phyloP scores from a whole-genome alignment of 2,329 filamentous ascomycete species.

The Colletotrichum liaoningense region DNA sequence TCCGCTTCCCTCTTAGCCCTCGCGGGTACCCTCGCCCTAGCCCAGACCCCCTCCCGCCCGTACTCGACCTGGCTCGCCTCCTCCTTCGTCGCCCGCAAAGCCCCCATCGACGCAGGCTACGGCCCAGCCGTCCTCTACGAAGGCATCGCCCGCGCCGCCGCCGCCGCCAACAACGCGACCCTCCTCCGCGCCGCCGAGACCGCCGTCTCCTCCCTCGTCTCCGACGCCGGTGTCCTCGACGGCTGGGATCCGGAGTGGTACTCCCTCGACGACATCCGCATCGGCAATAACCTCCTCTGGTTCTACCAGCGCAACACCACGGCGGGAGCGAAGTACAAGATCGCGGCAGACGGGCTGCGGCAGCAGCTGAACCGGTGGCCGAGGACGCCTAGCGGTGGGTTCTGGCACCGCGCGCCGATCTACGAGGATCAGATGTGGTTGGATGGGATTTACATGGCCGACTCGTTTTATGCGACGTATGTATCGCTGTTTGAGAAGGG shows the following conservation, averaged over 20 bases:
- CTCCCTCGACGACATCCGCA: constrained; percentile 64
- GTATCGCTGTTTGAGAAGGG: constrained; percentile 49
- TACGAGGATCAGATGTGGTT: constrained; percentile 69
- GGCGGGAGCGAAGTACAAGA: constrained; percentile 57
- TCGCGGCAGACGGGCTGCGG: constrained; percentile 58
- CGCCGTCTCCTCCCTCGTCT: constrained; percentile 25
- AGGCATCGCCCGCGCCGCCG: constrained; percentile 24
- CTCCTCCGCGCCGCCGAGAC: constrained; percentile 21
- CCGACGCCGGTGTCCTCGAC: constrained; percentile 55
- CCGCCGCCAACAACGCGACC: neutral
- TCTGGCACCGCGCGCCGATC: constrained; percentile 59
- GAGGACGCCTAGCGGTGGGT: constrained; percentile 61
- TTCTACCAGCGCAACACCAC: constrained; percentile 57
- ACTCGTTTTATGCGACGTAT: constrained; percentile 56
- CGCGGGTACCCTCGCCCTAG: neutral
- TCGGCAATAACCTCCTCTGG: constrained; percentile 63
- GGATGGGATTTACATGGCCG: constrained; percentile 65
- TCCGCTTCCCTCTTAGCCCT: neutral
- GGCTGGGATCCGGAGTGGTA: constrained; percentile 61
- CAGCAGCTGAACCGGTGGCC: constrained; percentile 60
- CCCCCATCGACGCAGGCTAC: constrained; percentile 15
- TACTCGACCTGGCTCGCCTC: constrained; percentile 30
- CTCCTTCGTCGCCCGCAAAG: constrained; percentile 20
- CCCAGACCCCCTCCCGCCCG: neutral
- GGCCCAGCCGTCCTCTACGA: constrained; percentile 28